Base-by-base conservation (phyloP, 1,139 yeast genomes). In the Debaryomyces fabryi region DNA sequence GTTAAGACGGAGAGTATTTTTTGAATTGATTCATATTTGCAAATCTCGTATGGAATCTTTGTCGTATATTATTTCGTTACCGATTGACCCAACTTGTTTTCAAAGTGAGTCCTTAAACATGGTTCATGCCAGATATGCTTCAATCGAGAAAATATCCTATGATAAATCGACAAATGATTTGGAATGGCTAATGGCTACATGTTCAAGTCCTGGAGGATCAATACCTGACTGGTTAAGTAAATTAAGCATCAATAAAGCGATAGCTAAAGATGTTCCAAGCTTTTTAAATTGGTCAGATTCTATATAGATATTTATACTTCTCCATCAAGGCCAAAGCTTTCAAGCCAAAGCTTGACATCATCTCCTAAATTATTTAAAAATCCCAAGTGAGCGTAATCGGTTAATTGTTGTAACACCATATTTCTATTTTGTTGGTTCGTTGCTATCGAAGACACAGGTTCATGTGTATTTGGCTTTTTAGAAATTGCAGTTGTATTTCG, bases 241-340 rank as follows among this genome's bases (percentile, higher is more conserved):
- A 52, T 61, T 75, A 48, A 70, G 81, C 41, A 76, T 86, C 47
- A 78, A 83, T 2, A 72, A 74, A 16, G 85, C 83, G 10, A 79
- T 86, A 33, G 81, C 85, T 1, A 78, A 79, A 47, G 95, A 86
- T 58, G 90, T 86, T 1, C 89, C 90, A 0, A 71, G 76, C 41
- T 83, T 83, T 55, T 62, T 83, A 48, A 65, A 73, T 23, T 85
- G 86, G 84, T 67, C 40, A 2, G 42, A 42, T 16, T 32, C 47
- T 29, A 33, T 39, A 5, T 36, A 36, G 23, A 4, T 35, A 37
- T 23, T 42, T 50, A 61, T 12, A 62, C 56, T 27, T 60, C 62
- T 0, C 64, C 69, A 37, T 53, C 58, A 10, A 53, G 51, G 12
- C 56, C 56, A 45, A 62, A 64, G 7, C 63, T 61, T 23, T 68